A percentile compares a stretch with the other conserved stretches of the same genome.
Conservation (phyloP, 495 filamentous ascomycete genomes). For the Bryoglossum gracile region DNA sequence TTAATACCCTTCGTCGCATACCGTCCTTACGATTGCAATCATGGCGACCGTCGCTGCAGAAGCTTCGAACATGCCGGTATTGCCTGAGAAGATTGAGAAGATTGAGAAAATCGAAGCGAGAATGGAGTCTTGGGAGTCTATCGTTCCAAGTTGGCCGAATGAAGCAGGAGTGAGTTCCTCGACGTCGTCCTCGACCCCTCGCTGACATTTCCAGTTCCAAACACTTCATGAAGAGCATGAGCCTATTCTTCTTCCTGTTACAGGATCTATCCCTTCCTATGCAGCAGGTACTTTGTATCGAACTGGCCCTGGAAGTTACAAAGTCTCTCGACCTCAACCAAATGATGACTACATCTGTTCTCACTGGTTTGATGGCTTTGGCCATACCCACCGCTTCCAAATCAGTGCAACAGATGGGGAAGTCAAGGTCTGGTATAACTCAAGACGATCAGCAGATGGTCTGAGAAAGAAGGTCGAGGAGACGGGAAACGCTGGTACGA, state of each 20-base stretch:
- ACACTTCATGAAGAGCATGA: slow-evolving; percentile 38
- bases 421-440: slow-evolving; percentile 59
- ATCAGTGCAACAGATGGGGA: slow-evolving; percentile 20
- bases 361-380: slow-evolving; percentile 80
- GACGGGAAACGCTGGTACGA: slow-evolving; percentile 37
- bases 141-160: slow-evolving; percentile 8
- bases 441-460: slow-evolving; percentile 53
- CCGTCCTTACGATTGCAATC: too few species aligned
- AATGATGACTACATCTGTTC: slow-evolving; percentile 40
- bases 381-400: slow-evolving; percentile 63
- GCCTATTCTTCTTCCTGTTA: slow-evolving; percentile 33
- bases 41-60: too few species aligned
- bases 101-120: too few species aligned
- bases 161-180: slow-evolving; percentile 7
- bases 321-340: slow-evolving; percentile 45
- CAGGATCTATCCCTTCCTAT: slow-evolving; percentile 37
- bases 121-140: too few species aligned
- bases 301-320: slow-evolving; percentile 59
- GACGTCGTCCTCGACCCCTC: not conserved
- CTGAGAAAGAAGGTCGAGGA: slow-evolving; percentile 46
- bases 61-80: too few species aligned
- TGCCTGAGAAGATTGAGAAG: too few species aligned
- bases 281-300: slow-evolving; percentile 58
- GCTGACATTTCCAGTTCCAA: slow-evolving; percentile 32
- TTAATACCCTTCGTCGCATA: too few species aligned